Conservation (phyloP, 2,329 filamentous ascomycete species). For the Geoglossum cookeanum region DNA sequence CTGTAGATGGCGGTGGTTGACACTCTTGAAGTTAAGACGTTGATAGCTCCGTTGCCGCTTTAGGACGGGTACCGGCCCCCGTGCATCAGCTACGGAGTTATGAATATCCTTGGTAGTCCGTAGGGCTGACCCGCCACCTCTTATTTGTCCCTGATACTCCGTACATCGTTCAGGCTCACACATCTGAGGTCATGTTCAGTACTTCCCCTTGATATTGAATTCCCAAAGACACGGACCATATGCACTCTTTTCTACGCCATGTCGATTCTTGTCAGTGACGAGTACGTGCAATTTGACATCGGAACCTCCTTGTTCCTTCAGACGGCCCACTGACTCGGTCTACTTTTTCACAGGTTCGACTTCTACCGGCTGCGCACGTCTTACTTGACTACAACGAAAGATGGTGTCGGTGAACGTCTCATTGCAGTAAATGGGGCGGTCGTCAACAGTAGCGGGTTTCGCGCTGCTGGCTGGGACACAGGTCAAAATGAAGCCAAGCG, state of each 20-base stretch:
- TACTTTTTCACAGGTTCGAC: constrained; percentile 39
- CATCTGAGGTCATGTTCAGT: not conserved
- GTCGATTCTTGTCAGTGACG: constrained; percentile 3
- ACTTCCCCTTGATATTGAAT: not conserved
- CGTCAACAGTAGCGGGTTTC: constrained; percentile 64
- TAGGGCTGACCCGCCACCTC: not conserved
- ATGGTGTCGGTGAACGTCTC: constrained; percentile 68
- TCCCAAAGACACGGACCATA: not conserved
- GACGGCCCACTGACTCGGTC: constrained; percentile 4
- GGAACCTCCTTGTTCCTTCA: not conserved
- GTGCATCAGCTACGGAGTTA: not conserved
- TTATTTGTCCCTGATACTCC: not conserved
- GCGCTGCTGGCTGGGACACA: constrained; percentile 61
- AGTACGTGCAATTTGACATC: not conserved
- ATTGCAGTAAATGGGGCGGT: constrained; percentile 65
- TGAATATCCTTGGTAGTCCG: not conserved
- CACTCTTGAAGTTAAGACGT: not conserved
- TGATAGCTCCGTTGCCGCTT: not conserved
- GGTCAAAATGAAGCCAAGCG: constrained; percentile 60
- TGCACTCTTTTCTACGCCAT: not conserved
- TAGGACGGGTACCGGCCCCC: not conserved
- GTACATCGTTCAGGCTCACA: not conserved
- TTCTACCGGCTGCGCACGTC: constrained; percentile 65
- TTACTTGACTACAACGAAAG: constrained; percentile 62
- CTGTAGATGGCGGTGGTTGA: not conserved